A percentile compares a stretch with the other conserved stretches of the same genome.
These are phyloP conservation scores for Tirmania nivea DNA, from an alignment of 495 filamentous ascomycete genomes.

Conservation along the genomic window DNA sequence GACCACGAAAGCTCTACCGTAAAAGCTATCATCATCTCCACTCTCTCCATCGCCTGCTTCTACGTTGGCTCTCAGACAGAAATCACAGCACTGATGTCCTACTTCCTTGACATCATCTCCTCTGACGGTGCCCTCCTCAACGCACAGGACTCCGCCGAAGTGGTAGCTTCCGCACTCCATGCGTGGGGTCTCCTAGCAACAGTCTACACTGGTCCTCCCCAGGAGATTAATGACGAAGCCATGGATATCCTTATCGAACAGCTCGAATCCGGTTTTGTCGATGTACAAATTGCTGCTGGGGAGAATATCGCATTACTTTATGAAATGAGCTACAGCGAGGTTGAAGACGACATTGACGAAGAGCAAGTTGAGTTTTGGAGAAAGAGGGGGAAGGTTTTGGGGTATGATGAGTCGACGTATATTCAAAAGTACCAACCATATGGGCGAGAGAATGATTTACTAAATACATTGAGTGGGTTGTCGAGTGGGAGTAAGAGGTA, in stretches of 20 bases:
- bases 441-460: slow-evolving; percentile 20
- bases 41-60: slow-evolving; percentile 48
- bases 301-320: slow-evolving; percentile 79
- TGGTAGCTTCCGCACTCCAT: slow-evolving; percentile 68
- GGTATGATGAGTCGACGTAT: slow-evolving; percentile 18
- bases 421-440: slow-evolving; percentile 24
- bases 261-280: slow-evolving; percentile 50
- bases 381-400: slow-evolving; percentile 5
- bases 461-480: slow-evolving; percentile 25
- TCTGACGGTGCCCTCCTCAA: slow-evolving; percentile 59
- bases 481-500: slow-evolving; percentile 40
- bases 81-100: slow-evolving; percentile 57
- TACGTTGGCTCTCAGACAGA: slow-evolving; percentile 59
- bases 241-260: slow-evolving; percentile 83
- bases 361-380: slow-evolving; percentile 26
- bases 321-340: slow-evolving; percentile 55
- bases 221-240: slow-evolving; percentile 46
- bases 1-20: slow-evolving; percentile 40
- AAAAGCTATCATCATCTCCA: slow-evolving; percentile 57
- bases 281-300: slow-evolving; percentile 68
- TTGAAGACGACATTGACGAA: slow-evolving; percentile 26
- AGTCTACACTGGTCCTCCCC: slow-evolving; percentile 50
- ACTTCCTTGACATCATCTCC: slow-evolving; percentile 63
- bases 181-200: slow-evolving; percentile 80
- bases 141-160: slow-evolving; percentile 47